A percentile compares a stretch with the other conserved stretches of the same genome.
phyloP scores from a whole-genome alignment of 2,329 filamentous ascomycete genomes.

The Gaeumannomyces tritici region DNA sequence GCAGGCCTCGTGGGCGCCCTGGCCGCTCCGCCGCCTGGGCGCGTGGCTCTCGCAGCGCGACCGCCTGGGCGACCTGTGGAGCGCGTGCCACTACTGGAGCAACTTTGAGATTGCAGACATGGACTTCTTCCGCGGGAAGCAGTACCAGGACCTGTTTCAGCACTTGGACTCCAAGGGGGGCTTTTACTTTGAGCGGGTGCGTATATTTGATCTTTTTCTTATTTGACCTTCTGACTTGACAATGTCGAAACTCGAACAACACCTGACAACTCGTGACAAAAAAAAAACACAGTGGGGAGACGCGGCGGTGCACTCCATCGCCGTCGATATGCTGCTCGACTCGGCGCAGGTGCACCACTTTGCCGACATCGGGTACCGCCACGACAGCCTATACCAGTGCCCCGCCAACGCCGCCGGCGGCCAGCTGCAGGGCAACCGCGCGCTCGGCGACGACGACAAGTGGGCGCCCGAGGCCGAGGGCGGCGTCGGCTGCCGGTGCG shows the following conservation, averaged over 20 bases:
- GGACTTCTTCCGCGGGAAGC: slow-evolving; percentile 29
- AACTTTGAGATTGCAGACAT: slow-evolving; percentile 38
- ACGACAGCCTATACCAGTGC: slow-evolving; percentile 22
- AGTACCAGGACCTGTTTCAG: slow-evolving; percentile 30
- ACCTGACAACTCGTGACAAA: not conserved
- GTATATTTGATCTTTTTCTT: too few species aligned
- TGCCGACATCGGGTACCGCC: slow-evolving; percentile 31
- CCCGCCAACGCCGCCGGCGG: slow-evolving; percentile 25
- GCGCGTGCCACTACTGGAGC: slow-evolving; percentile 36
- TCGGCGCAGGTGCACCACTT: slow-evolving; percentile 31
- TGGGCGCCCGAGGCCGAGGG: slow-evolving; percentile 20
- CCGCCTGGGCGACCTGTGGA: slow-evolving; percentile 29
- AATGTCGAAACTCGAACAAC: not conserved
- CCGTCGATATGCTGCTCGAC: slow-evolving; percentile 28
- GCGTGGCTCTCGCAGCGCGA: slow-evolving; percentile 26
- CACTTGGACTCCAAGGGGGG: slow-evolving; percentile 29
- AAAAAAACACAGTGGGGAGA: slow-evolving; percentile 27
- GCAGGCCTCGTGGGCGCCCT: slow-evolving; percentile 29
- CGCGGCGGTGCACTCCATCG: slow-evolving; percentile 32
- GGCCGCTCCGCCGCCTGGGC: slow-evolving; percentile 27
- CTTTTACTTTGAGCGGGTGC: slow-evolving; percentile 32
- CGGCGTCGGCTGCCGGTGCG: slow-evolving; percentile 30
- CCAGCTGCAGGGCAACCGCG: slow-evolving; percentile 21
- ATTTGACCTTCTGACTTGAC: not conserved
- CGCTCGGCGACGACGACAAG: slow-evolving; percentile 17